Base-by-base conservation (phyloP, 1,284 basidiomycete species). In the Microbotryum saponariae region DNA sequence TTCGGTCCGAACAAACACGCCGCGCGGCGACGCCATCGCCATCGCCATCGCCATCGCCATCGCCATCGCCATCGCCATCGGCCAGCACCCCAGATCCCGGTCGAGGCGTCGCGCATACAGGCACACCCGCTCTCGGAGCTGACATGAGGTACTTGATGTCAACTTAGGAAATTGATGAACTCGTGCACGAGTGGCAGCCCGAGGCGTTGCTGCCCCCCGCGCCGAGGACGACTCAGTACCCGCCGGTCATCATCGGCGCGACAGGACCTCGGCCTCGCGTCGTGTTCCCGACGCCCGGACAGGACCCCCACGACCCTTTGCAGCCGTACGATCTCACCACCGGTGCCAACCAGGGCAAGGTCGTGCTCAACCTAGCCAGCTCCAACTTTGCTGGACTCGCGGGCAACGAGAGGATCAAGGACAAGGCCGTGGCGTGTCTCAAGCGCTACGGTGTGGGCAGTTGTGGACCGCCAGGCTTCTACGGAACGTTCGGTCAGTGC, bases 391-490 rank as follows among this genome's bases (percentile, higher is more conserved):
- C 89, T 9, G 92, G 92, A 31, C 82, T 98, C 16, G 83, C 90
- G 46, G 88, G 88, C 27, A 90, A 91, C 72, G 91, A 97, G 63
- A 78, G 82, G 58, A 85, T 98, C 76, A 92, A 92, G 75, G 82
- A 89, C 56, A 83, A 84, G 48, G 91, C 92, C 7, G 82, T 96
- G 25, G 86, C 89, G 60, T 89, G 87, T 0, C 78, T 98, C n/a
- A 81, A 87, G 59, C 87, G 88, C 74, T 97, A 97, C 71, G 96
- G 96, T 44, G 83, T 97, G 2, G 96, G 94, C 6, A 90, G 88
- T 70, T 99, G 96, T 73, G 93, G 94, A 18, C 96, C 96, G 46
- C 88, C 93, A 37, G 92, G 93, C 9, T 99, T 99, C 79, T 98
- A 98, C 76, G 96, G 96, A 25, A 96, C 89, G 10, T 83, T 97